These are phyloP conservation scores for Garcia nutans DNA, from an alignment of 345 rosid species.

Conservation along the genomic window DNA sequence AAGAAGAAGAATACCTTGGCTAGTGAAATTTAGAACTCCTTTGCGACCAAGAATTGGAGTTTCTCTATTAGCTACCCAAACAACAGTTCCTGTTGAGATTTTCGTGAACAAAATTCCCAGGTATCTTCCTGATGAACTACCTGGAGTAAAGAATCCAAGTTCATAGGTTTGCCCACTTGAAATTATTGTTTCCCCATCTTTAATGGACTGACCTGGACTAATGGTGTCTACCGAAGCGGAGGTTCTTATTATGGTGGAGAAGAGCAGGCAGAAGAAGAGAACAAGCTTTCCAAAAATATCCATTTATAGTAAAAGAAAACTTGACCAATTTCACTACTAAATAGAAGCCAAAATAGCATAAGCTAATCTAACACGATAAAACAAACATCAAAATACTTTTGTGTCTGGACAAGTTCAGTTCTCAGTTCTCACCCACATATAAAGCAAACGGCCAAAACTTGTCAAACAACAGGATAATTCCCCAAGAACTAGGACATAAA, in stretches of 20 bases:
- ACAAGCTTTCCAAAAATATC: slow-evolving; percentile 7
- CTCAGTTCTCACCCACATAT: too few relatives aligned
- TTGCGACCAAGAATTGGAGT: slow-evolving; percentile 9
- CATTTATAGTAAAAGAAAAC: not conserved
- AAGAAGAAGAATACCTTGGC: slow-evolving; percentile 27
- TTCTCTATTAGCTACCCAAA: slow-evolving; percentile 36
- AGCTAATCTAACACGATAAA: not conserved
- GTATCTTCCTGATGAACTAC: slow-evolving; percentile 16
- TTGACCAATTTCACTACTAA: not conserved
- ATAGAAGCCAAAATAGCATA: too few relatives aligned
- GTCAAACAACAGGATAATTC: too few relatives aligned
- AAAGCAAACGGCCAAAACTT: too few relatives aligned
- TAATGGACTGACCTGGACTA: slow-evolving; percentile 16
- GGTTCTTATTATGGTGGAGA: not conserved
- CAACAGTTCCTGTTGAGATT: slow-evolving; percentile 15
- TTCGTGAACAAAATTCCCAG: slow-evolving; percentile 33
- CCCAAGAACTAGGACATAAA: too few relatives aligned
- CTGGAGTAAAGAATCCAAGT: slow-evolving; percentile 26
- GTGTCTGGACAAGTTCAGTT: too few relatives aligned
- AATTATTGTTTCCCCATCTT: slow-evolving; percentile 21
- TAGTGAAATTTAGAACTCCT: slow-evolving; percentile 17
- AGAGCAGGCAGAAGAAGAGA: not conserved
- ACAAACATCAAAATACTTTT: not conserved
- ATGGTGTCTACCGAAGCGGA: slow-evolving; percentile 10
- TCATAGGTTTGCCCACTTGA: slow-evolving; percentile 22